Base-by-base conservation (phyloP, 2,329 filamentous ascomycete genomes). In the Penicillium concentricum region DNA sequence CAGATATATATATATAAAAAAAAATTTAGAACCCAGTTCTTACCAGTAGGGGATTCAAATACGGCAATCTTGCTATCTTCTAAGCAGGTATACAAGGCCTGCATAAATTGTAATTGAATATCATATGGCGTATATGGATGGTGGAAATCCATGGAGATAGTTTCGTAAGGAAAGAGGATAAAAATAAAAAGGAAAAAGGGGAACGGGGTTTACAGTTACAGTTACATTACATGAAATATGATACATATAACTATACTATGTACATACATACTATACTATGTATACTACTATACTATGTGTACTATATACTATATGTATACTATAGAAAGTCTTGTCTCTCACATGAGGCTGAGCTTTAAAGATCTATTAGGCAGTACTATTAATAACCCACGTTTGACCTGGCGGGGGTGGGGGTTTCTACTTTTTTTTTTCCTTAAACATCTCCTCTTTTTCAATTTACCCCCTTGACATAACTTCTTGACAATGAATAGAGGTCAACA, bases 31-130 rank as follows among this genome's bases (percentile, higher is more conserved):
- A 26, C 5, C 3, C 24, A 26, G 5, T 26, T 26, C 28, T 35
- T 89, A 73, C 92, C 92, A 41, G 92, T 97, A n/a, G 92, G 92
- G 44, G 91, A 96, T 71, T 97, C 92, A 44, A 97, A 87, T 42
- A 97, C 92, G 30, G 90, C 92, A 45, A 96, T 81, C 68, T 92
- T 90, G 9, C 90, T 88, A 41, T 88, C 74, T 64, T 95, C 87
- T 26, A 96, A 83, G 58, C 91, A 90, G 48, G 85, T 77, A 70
- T 96, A 96, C 5, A 94, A 82, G 0, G 88, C 84, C 63, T 82
- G 86, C 92, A 97, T 97, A 69, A 97, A 95, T 64, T 93, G 80
- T 43, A 88, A 81, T 69, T 97, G 92, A 42, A 96, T 94, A 51
- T 89, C 83, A 73, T 97, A 97, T 0, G 92, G 92, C 30, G 86